These are phyloP conservation scores for Glutinoglossum americanum DNA, from an alignment of 495 filamentous ascomycete genomes.

Conservation along the genomic window DNA sequence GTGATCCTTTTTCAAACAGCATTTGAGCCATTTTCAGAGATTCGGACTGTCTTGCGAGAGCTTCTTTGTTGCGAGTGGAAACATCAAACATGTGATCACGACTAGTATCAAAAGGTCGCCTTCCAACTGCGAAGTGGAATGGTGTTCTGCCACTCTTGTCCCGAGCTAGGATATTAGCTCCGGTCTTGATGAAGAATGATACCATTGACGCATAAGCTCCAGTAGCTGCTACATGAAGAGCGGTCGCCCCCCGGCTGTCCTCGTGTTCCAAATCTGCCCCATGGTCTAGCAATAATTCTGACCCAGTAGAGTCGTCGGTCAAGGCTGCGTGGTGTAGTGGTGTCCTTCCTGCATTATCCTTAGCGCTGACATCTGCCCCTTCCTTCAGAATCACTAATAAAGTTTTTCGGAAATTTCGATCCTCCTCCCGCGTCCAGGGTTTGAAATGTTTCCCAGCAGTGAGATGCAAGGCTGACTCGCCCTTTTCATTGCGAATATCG, in stretches of 20 bases:
- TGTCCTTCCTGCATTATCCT: not conserved
- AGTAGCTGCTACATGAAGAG: not conserved
- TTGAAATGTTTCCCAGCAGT: not conserved
- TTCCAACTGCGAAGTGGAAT: not conserved
- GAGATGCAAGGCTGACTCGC: too few relatives aligned
- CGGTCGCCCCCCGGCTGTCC: not conserved
- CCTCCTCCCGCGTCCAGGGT: not conserved
- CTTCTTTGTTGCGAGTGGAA: not conserved
- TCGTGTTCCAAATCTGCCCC: not conserved
- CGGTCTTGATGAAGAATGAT: not conserved
- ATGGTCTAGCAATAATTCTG: not conserved
- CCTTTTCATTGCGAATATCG: too few relatives aligned
- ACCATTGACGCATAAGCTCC: not conserved
- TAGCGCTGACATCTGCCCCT: not conserved
- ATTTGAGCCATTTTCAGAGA: not conserved
- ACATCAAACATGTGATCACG: not conserved
- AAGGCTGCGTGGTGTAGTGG: not conserved
- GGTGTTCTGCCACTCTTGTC: not conserved
- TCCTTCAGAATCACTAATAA: not conserved
- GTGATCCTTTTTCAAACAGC: not conserved
- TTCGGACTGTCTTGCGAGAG: not conserved
- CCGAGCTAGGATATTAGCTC: not conserved
- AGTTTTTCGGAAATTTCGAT: not conserved
- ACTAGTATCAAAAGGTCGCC: not conserved
- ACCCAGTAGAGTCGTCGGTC: not conserved